Evolutionary conservation across 805 yeast genomes (phyloP), one percentile per base, ranked within the genome.

Genomic region (Kazachstania africana): DNA sequence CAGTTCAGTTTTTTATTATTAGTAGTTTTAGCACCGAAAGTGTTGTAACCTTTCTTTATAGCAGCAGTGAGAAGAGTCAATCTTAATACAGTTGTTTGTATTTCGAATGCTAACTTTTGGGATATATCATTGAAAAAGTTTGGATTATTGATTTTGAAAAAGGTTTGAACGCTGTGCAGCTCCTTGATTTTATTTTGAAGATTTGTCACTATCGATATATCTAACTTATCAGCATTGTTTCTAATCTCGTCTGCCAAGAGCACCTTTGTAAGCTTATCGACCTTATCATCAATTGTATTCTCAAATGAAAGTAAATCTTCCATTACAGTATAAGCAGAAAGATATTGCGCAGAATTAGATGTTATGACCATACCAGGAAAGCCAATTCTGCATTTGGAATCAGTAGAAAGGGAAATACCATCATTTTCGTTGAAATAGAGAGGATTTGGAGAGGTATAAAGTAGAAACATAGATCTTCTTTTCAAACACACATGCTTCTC

Each of bases 311-410:
- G 26, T 15, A 76, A 43, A 23, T 71, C 66, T 40, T 64, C 59
- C 0, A 63, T 54, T 6, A 72, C 65, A n/a, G 63, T 58, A 42
- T 67, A 72, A 3, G 75, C 53, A 0, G 73, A 59, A 29, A 58
- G 60, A 45, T 75, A 76, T 42, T 77, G 85, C 24, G 57, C 55
- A 12, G 79, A 68, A 5, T 71, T 70, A 3, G 75, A 72, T 1
- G 69, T 61, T 14, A 75, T 48, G n/a, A 61, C 57, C 19, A 76
- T 57, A 29, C 66, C 65, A 3, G 72, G 73, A 20, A 61, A 50
- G 20, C 60, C 62, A 14, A 59, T 36, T 16, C 57, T 42, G 13
- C 57, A 40, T 12, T 42, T 44, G 6, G 59, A 42, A 33, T 57
- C 57, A 14, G 39, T 47, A 4, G 57, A 44, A 4, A 50, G 33